phyloP scores from a whole-genome alignment of 345 rosid species.

The Eucalyptus viminalis region DNA sequence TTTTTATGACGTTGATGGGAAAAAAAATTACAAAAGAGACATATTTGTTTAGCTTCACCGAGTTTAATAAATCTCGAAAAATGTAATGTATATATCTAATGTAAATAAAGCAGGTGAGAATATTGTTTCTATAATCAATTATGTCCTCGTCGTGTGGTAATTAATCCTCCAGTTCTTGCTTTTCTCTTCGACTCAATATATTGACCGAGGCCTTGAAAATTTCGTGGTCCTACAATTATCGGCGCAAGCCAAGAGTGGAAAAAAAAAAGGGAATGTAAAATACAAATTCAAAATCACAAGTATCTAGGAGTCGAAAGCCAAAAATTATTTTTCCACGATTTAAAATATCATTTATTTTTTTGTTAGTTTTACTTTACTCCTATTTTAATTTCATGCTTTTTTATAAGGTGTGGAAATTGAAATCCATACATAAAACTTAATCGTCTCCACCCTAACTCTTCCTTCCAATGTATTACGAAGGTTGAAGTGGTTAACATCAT shows the following conservation, averaged over 20 bases:
- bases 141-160: too few relatives aligned
- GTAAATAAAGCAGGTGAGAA: background rate
- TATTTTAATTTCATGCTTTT: rapidly evolving
- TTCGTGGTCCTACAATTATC: background rate
- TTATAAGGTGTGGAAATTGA: rapidly evolving
- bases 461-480: too few relatives aligned
- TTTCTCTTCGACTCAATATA: background rate
- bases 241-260: background rate
- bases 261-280: background rate
- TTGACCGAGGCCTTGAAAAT: background rate
- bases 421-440: rapidly evolving
- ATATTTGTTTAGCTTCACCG: background rate
- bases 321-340: background rate
- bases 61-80: background rate
- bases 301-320: background rate
- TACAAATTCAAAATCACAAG: background rate
- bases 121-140: too few relatives aligned
- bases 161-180: background rate
- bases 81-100: background rate
- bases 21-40: background rate
- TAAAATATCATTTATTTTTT: too few relatives aligned
- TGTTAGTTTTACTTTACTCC: too few relatives aligned
- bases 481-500: too few relatives aligned
- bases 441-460: rapidly evolving
- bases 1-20: background rate